phyloP scores from a whole-genome alignment of 495 filamentous ascomycete species.

The Talaromyces proteolyticus region DNA sequence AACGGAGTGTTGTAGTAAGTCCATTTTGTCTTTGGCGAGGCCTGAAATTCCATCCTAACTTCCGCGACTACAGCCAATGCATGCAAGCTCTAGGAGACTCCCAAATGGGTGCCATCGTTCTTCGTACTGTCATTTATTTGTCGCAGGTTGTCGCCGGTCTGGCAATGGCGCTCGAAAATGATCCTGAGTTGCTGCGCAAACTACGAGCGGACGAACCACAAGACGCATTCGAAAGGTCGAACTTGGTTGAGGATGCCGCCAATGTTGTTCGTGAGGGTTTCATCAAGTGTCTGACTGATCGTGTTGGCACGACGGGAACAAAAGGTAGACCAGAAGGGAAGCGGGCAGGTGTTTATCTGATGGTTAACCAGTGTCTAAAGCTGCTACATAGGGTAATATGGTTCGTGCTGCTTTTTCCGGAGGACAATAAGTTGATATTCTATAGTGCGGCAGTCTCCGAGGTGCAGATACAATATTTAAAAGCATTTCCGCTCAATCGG shows the following conservation, averaged over 20 bases:
- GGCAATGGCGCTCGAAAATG: constrained; percentile 72
- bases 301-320: constrained; percentile 52
- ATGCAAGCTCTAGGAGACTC: constrained; percentile 75
- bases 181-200: constrained; percentile 62
- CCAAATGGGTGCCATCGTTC: constrained; percentile 68
- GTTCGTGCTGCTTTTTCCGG: not conserved
- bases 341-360: constrained; percentile 79
- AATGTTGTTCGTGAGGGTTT: constrained; percentile 88
- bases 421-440: constrained; percentile 4
- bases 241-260: constrained; percentile 75
- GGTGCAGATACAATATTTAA: constrained; percentile 81
- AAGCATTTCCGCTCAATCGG: constrained; percentile 78
- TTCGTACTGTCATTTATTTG: constrained; percentile 71
- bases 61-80: constrained; percentile 46
- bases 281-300: constrained; percentile 82
- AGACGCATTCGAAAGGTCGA: constrained; percentile 56
- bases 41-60: not conserved
- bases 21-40: not conserved
- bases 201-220: constrained; percentile 39
- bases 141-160: constrained; percentile 71
- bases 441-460: constrained; percentile 48
- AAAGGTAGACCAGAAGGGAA: constrained; percentile 66
- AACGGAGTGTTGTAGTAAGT: constrained; percentile 67
- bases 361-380: constrained; percentile 87
- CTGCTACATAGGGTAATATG: constrained; percentile 69